phyloP scores from a whole-genome alignment of 176 grass and related monocot genomes.

The Raddia guianensis region DNA sequence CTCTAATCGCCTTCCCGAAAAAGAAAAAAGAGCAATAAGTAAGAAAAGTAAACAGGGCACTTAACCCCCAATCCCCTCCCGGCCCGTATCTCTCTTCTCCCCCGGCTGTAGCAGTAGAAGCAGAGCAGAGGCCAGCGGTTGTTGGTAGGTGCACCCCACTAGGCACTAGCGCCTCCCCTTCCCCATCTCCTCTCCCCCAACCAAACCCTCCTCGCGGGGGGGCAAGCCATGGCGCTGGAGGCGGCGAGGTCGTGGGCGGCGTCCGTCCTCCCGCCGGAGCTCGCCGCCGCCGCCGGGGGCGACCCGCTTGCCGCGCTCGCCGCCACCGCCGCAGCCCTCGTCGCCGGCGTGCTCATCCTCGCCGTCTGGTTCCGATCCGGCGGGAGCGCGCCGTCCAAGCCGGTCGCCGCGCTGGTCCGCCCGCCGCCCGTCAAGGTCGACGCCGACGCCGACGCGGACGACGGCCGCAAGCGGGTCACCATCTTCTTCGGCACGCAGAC shows the following conservation, averaged over 20 bases:
- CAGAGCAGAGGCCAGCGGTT: constrained; percentile 24
- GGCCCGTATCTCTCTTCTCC: background rate
- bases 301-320: constrained; percentile 52
- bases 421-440: constrained; percentile 47
- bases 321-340: constrained; percentile 60
- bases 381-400: background rate
- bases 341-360: constrained; percentile 56
- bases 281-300: constrained; percentile 49
- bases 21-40: background rate
- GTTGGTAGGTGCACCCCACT: constrained; percentile 51
- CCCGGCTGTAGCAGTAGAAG: background rate
- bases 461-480: constrained; percentile 74
- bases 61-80: background rate
- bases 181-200: constrained; percentile 30
- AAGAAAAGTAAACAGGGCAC: background rate
- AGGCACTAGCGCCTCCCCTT: background rate
- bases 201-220: constrained; percentile 33
- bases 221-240: constrained; percentile 52
- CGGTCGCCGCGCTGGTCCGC: constrained; percentile 18
- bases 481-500: constrained; percentile 99
- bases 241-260: constrained; percentile 63
- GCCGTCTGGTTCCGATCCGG: constrained; percentile 69
- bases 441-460: constrained; percentile 53
- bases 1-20: constrained; percentile 13
- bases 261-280: constrained; percentile 47